Evolutionary conservation across 2,329 filamentous ascomycete genomes (phyloP), one percentile per base, ranked within the genome.

Genomic region (Davidsoniella eucalypti): DNA sequence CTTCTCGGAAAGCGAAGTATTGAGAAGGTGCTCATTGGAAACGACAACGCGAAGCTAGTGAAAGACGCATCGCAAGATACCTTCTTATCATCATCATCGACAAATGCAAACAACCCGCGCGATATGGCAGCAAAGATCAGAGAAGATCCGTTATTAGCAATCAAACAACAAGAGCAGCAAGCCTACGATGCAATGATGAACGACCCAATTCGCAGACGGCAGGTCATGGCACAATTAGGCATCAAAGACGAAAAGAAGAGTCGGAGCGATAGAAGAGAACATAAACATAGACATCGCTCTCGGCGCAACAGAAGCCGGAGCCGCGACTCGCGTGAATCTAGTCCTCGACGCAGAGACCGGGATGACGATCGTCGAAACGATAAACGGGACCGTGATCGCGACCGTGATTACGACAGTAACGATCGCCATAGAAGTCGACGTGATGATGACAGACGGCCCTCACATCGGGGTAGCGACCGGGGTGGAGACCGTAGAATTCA

Each of bases 1-100:
- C 67, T 98, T 1, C 71, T 98, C 12, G 92, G 92, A 48, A 96
- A 95, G 70, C 75, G 92, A 52, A 76, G 88, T 52, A 90, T 98
- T 62, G 90, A 96, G 68, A 80, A 81, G 10, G 63, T 78, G 33
- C 71, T 98, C 50, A 77, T 92, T 62, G 85, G 84, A 45, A 82
- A 82, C 38, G 86, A 93, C 44, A 77, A 78, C 57, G 83, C 92
- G 62, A 84, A 83, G 56, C 66, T 94, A 52, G 82, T 87, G 64
- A 94, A 94, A 64, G 71, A 78, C 33, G 75, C 80, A 4, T 71
- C 72, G 0, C 66, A 78, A 55, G 77, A 82, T 29, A 68, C 67
- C 38, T 67, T 78, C 60, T 63, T 49, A 12, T 46, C 52, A 8
- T 47, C 29, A 68, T 75, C 78, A 0, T 58, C 79, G 47, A 76